Conservation (phyloP, 2,329 filamentous ascomycete genomes). For the Trichophyton rubrum region DNA sequence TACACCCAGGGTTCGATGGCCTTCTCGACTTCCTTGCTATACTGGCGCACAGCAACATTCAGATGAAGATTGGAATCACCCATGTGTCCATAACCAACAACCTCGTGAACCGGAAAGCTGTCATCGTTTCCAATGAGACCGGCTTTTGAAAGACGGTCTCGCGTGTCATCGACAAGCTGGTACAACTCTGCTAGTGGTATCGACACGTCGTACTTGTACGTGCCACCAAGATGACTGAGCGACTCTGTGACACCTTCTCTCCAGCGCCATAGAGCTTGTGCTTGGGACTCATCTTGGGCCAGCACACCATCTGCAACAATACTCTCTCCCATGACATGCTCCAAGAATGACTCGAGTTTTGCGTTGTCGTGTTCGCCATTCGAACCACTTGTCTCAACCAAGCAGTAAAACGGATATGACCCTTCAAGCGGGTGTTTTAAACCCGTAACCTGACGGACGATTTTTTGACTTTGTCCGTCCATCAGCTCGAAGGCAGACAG, state of each 20-base stretch:
- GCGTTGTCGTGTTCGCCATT: slow-evolving; percentile 86
- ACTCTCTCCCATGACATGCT: slow-evolving; percentile 78
- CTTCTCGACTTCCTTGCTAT: slow-evolving; percentile 78
- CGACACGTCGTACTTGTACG: slow-evolving; percentile 97
- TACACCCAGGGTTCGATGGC: slow-evolving; percentile 90
- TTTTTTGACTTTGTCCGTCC: slow-evolving; percentile 69
- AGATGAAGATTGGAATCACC: slow-evolving; percentile 91
- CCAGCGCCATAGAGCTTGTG: slow-evolving; percentile 75
- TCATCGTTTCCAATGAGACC: slow-evolving; percentile 67
- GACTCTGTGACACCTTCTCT: slow-evolving; percentile 87
- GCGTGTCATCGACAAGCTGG: slow-evolving; percentile 72
- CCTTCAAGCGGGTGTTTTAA: slow-evolving; percentile 70
- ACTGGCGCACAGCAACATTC: slow-evolving; percentile 71
- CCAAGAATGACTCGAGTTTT: slow-evolving; percentile 82
- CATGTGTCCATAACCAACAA: slow-evolving; percentile 98
- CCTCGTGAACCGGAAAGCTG: slow-evolving; percentile 66
- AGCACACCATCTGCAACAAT: slow-evolving; percentile 83
- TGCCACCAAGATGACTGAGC: slow-evolving; percentile 78
- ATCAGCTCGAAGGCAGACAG: slow-evolving; percentile 96
- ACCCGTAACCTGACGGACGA: slow-evolving; percentile 62
- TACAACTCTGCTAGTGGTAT: slow-evolving; percentile 85
- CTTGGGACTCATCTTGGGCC: slow-evolving; percentile 86
- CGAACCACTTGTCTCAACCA: slow-evolving; percentile 91
- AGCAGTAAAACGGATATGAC: slow-evolving; percentile 85
- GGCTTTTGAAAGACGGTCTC: slow-evolving; percentile 56